These are phyloP conservation scores for Amylostereum chailletii DNA, from an alignment of 1,284 basidiomycete species.

Conservation along the genomic window DNA sequence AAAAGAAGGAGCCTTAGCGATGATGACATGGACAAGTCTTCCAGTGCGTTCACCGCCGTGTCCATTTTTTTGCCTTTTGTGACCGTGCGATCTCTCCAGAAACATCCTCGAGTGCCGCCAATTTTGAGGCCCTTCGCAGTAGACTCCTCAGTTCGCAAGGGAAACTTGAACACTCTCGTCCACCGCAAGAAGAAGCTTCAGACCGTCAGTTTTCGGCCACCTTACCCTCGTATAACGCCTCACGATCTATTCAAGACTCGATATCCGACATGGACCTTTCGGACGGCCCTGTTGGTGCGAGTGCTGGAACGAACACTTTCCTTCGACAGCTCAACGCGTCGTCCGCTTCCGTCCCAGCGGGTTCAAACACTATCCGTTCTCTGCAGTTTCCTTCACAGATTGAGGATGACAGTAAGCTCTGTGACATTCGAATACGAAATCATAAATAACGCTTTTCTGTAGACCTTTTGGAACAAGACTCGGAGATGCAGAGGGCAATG, in stretches of 20 bases:
- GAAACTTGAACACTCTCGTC: slow-evolving; percentile 6
- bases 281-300: slow-evolving; percentile 22
- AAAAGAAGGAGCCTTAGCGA: slow-evolving; percentile 58
- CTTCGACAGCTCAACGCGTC: slow-evolving; percentile 29
- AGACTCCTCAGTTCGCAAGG: slow-evolving; percentile 15
- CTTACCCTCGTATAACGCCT: neutral
- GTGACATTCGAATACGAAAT: too few relatives aligned
- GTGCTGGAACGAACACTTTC: slow-evolving; percentile 24
- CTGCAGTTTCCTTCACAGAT: slow-evolving; percentile 50
- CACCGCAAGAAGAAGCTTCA: slow-evolving; percentile 6
- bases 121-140: slow-evolving; percentile 22
- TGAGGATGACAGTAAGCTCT: slow-evolving; percentile 20
- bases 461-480: slow-evolving; percentile 67
- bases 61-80: slow-evolving; percentile 5
- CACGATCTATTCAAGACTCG: slow-evolving; percentile 5
- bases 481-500: slow-evolving; percentile 66
- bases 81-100: slow-evolving; percentile 3
- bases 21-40: slow-evolving; percentile 49
- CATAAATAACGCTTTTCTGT: neutral
- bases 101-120: slow-evolving; percentile 15
- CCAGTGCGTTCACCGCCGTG: slow-evolving; percentile 32
- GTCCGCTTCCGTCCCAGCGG: slow-evolving; percentile 33
- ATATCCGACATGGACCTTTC: slow-evolving; percentile 18
- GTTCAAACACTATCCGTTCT: slow-evolving; percentile 47
- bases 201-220: slow-evolving; percentile 14